Conservation (phyloP, 139 green algal genomes). For the Coelastrella sp. region DNA sequence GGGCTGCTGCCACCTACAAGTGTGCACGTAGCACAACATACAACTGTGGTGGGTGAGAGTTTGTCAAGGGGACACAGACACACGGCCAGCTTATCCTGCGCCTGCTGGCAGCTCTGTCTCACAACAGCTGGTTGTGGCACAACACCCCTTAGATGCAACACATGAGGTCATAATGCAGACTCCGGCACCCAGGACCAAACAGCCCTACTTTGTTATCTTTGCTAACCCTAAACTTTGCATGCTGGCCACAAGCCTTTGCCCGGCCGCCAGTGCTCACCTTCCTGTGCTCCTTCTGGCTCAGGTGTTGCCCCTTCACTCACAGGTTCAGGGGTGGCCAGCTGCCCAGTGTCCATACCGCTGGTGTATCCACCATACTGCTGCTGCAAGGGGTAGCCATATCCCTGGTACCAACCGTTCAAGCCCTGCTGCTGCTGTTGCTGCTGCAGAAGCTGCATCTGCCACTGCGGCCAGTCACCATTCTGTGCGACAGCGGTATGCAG, state of each 20-base stretch:
- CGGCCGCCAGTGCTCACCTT: too few relatives aligned
- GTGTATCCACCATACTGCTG: background rate
- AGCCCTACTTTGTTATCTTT: too few relatives aligned
- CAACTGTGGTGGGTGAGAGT: too few relatives aligned
- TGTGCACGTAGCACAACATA: background rate
- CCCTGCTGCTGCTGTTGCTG: conserved; percentile 19
- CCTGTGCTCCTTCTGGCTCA: background rate
- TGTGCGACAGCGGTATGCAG: background rate
- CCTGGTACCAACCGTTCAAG: background rate
- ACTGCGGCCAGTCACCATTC: conserved; percentile 24
- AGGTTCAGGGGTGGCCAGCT: background rate
- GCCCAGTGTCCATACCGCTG: background rate
- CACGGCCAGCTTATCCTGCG: too few relatives aligned
- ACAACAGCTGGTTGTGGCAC: too few relatives aligned
- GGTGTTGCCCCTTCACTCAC: conserved; percentile 7
- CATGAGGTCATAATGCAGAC: too few relatives aligned
- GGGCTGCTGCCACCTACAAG: background rate
- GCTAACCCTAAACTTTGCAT: too few relatives aligned
- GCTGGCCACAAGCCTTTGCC: too few relatives aligned
- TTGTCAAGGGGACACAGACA: too few relatives aligned
- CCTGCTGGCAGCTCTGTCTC: too few relatives aligned
- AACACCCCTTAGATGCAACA: too few relatives aligned
- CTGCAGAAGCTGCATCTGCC: conserved; percentile 4
- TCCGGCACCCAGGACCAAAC: too few relatives aligned
- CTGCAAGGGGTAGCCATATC: background rate